A percentile compares a stretch with the other conserved stretches of the same genome.
These are phyloP conservation scores for Biscogniauxia sp. DNA, from an alignment of 2,329 filamentous ascomycete species.

Conservation along the genomic window DNA sequence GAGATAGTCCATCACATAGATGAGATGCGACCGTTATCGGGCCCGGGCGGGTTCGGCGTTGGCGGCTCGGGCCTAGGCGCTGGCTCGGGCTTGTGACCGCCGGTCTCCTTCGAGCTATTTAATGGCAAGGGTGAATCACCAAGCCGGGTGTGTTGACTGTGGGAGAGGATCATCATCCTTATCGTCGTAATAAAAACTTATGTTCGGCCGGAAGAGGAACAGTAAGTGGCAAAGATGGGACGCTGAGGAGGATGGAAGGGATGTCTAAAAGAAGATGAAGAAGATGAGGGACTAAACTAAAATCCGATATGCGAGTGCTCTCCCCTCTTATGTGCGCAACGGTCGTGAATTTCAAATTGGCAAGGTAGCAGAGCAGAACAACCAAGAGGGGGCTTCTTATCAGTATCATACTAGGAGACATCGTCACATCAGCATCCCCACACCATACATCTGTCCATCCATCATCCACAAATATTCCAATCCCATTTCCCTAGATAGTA, in stretches of 20 bases:
- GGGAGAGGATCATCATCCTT: neutral
- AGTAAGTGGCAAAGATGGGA: neutral
- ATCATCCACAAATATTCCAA: constrained; percentile 7
- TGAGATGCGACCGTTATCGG: constrained; percentile 16
- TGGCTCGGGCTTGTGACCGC: constrained; percentile 26
- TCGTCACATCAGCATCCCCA: constrained; percentile 10
- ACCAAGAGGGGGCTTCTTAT: neutral
- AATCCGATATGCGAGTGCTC: neutral
- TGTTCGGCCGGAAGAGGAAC: neutral
- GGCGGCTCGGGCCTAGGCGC: constrained; percentile 32
- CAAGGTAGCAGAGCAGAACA: neutral
- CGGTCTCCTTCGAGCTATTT: constrained; percentile 6
- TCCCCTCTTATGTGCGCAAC: neutral
- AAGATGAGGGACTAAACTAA: neutral
- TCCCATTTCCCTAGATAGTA: constrained; percentile 16
- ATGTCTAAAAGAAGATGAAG: neutral
- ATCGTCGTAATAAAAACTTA: neutral
- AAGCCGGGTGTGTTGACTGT: neutral
- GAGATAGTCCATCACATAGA: constrained; percentile 4
- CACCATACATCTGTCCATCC: constrained; percentile 14
- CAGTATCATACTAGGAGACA: neutral
- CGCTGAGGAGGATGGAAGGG: neutral
- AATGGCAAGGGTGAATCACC: constrained; percentile 1
- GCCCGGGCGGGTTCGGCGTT: constrained; percentile 27
- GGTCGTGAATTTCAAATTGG: neutral